A percentile compares a stretch with the other conserved stretches of the same genome.
These are phyloP conservation scores for Ustilago tritici DNA, from an alignment of 1,284 basidiomycete genomes.

Conservation along the genomic window DNA sequence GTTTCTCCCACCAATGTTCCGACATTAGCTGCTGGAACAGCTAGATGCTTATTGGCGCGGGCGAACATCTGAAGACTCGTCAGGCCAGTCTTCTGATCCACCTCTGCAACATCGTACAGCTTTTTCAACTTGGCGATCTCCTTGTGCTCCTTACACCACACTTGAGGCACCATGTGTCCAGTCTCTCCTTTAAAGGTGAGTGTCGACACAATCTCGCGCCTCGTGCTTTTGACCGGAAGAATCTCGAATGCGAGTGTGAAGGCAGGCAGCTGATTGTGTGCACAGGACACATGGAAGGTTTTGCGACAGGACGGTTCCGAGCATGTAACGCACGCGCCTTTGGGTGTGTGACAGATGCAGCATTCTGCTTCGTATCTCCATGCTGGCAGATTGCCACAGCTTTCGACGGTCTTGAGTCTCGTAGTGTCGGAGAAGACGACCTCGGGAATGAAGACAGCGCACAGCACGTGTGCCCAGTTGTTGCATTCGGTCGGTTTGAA, in stretches of 20 bases:
- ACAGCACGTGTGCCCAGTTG: conserved; percentile 91
- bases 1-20: conserved; percentile 40
- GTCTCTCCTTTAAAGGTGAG: conserved; percentile 87
- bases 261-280: conserved; percentile 78
- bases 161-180: conserved; percentile 83
- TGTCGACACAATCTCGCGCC: conserved; percentile 72
- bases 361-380: conserved; percentile 71
- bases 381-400: conserved; percentile 79
- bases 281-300: conserved; percentile 89
- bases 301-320: conserved; percentile 77
- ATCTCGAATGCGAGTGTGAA: conserved; percentile 91
- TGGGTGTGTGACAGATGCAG: conserved; percentile 75
- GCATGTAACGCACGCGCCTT: conserved; percentile 85
- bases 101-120: conserved; percentile 84
- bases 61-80: conserved; percentile 88
- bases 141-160: conserved; percentile 86
- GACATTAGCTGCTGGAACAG: conserved; percentile 11
- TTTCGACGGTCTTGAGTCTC: conserved; percentile 83
- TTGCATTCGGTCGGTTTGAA: conserved; percentile 94
- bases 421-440: conserved; percentile 81
- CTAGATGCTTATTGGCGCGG: conserved; percentile 82
- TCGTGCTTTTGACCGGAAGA: conserved; percentile 75
- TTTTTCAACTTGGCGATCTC: conserved; percentile 74
- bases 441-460: conserved; percentile 88
- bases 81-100: conserved; percentile 81